phyloP scores from a whole-genome alignment of 2,329 filamentous ascomycete species.

The Fusarium heterosporum region DNA sequence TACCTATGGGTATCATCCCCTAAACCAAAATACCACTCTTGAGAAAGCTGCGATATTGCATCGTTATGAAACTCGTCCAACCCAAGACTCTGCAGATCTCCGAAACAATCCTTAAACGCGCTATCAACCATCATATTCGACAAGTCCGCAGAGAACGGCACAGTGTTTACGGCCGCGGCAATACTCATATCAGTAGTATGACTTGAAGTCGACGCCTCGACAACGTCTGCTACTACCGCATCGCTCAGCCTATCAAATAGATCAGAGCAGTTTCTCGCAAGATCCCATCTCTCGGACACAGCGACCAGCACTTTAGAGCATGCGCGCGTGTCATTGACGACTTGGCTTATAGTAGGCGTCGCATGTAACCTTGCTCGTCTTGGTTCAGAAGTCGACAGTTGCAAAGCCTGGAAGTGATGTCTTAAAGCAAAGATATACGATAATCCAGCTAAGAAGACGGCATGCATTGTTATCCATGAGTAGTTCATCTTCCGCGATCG shows the following conservation, averaged over 20 bases:
- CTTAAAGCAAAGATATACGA: constrained; percentile 58
- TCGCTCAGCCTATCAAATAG: constrained; percentile 58
- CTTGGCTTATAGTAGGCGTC: constrained; percentile 55
- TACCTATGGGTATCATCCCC: constrained; percentile 31
- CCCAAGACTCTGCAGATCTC: constrained; percentile 42
- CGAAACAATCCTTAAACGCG: constrained; percentile 55
- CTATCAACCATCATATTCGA: constrained; percentile 52
- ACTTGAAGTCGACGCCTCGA: constrained; percentile 40
- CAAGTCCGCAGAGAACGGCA: constrained; percentile 15
- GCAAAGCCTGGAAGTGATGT: constrained; percentile 53
- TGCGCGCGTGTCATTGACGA: constrained; percentile 56
- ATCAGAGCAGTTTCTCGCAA: constrained; percentile 55
- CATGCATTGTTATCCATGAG: constrained; percentile 62
- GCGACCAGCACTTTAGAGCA: constrained; percentile 60
- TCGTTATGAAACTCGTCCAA: constrained; percentile 43
- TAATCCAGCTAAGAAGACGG: constrained; percentile 60
- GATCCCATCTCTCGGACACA: constrained; percentile 57
- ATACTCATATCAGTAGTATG: neutral
- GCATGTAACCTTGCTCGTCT: constrained; percentile 37
- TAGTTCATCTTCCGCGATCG: constrained; percentile 60
- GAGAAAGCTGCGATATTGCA: constrained; percentile 45
- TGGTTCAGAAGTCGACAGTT: constrained; percentile 18
- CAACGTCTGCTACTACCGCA: constrained; percentile 55
- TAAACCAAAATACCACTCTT: constrained; percentile 41
- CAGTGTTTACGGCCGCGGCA: constrained; percentile 9